Conservation (phyloP, 2,329 filamentous ascomycete genomes). For the Leptographium flavum region DNA sequence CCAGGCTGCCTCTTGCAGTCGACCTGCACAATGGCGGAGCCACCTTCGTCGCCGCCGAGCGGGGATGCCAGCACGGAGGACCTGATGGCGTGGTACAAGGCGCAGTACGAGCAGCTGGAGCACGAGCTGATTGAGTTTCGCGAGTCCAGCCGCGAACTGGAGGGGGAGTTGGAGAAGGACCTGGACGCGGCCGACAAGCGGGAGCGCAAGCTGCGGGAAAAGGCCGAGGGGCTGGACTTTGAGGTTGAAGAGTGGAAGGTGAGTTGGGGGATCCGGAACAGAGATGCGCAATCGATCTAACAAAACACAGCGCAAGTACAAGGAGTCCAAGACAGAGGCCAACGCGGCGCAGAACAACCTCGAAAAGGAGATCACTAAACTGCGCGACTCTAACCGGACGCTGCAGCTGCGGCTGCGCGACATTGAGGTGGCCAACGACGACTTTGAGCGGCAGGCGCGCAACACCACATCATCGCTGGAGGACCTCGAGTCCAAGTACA, state of each 20-base stretch:
- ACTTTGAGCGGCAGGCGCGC: slow-evolving; percentile 90
- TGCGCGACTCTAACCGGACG: slow-evolving; percentile 72
- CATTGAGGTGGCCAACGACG: slow-evolving; percentile 95
- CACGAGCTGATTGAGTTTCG: slow-evolving; percentile 88
- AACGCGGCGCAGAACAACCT: slow-evolving; percentile 70
- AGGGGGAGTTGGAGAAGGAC: slow-evolving; percentile 90
- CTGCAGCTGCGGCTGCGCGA: slow-evolving; percentile 77
- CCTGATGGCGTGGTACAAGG: slow-evolving; percentile 86
- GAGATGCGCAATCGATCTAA: slow-evolving; percentile 3
- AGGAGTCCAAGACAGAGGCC: slow-evolving; percentile 81
- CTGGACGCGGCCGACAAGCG: slow-evolving; percentile 90
- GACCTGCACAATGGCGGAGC: slow-evolving; percentile 43
- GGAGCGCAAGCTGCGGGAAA: slow-evolving; percentile 73
- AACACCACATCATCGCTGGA: slow-evolving; percentile 93
- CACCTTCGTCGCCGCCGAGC: slow-evolving; percentile 47
- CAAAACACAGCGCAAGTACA: slow-evolving; percentile 70
- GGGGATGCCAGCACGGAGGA: slow-evolving; percentile 48
- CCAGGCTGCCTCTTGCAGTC: neutral
- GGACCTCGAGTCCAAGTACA: slow-evolving; percentile 94
- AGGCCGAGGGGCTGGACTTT: slow-evolving; percentile 69
- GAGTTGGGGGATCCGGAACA: slow-evolving; percentile 17
- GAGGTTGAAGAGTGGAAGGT: slow-evolving; percentile 99
- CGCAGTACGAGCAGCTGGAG: slow-evolving; percentile 87
- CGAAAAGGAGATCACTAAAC: slow-evolving; percentile 88
- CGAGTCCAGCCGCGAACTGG: slow-evolving; percentile 82